A percentile compares a stretch with the other conserved stretches of the same genome.
These are phyloP conservation scores for Cladosporium cucumerinum DNA, from an alignment of 2,329 filamentous ascomycete genomes.

Conservation along the genomic window DNA sequence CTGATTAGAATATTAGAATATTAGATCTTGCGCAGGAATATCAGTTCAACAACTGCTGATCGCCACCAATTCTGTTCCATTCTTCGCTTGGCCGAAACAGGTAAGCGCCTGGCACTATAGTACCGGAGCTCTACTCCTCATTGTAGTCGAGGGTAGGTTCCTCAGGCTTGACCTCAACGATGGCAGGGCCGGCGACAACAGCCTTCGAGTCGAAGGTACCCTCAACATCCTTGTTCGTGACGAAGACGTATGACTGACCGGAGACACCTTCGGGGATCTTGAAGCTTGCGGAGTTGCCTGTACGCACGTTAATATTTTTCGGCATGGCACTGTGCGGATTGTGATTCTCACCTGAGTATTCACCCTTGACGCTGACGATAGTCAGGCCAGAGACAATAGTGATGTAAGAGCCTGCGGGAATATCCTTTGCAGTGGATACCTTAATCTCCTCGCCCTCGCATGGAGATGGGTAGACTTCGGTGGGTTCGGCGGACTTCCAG, in stretches of 20 bases:
- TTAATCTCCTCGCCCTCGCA: conserved; percentile 13
- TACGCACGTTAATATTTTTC: neutral
- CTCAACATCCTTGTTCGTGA: conserved; percentile 21
- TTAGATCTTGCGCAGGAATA: neutral
- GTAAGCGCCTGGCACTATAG: neutral
- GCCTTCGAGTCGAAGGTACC: conserved; percentile 18
- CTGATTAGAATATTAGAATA: neutral
- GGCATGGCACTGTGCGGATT: neutral
- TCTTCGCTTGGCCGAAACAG: neutral
- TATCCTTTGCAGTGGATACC: conserved; percentile 14
- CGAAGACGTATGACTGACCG: conserved; percentile 25
- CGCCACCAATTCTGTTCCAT: neutral
- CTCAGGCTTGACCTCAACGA: conserved; percentile 22
- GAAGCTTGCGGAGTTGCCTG: neutral
- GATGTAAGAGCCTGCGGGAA: conserved; percentile 17
- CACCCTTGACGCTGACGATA: conserved; percentile 20
- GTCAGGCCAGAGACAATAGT: conserved; percentile 22
- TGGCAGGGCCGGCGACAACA: conserved; percentile 20
- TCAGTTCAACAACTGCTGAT: neutral
- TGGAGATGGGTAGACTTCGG: neutral
- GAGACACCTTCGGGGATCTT: conserved; percentile 16
- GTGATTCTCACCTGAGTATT: conserved; percentile 13
- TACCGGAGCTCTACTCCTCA: conserved; percentile 1
- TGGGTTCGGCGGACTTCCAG: neutral
- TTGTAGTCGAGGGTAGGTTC: conserved; percentile 15